These are phyloP conservation scores for Botrytis deweyae DNA, from an alignment of 2,329 filamentous ascomycete species.

Conservation along the genomic window DNA sequence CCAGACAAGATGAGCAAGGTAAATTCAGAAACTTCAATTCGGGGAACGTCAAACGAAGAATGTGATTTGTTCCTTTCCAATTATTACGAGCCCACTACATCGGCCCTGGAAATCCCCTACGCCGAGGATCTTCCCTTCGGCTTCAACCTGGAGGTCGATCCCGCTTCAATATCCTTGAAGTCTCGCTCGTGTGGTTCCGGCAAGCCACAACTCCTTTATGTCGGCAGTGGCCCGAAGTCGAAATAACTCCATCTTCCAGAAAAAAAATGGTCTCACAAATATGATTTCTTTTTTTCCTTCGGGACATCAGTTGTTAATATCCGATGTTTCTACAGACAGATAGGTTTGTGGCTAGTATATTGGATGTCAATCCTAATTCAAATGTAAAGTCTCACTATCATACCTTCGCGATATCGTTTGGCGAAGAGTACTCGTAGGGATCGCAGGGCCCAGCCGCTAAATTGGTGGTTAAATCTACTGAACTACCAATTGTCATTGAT, in stretches of 20 bases:
- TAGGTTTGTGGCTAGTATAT: background rate
- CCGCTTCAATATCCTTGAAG: background rate
- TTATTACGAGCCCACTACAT: background rate
- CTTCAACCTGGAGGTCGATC: background rate
- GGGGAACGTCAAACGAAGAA: background rate
- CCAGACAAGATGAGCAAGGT: background rate
- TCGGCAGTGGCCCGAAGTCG: background rate
- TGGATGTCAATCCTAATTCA: background rate
- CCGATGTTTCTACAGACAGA: background rate
- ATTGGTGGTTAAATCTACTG: background rate
- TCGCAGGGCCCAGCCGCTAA: background rate
- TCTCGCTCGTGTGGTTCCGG: slow-evolving; percentile 11
- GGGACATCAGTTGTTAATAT: background rate
- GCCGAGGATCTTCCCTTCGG: background rate
- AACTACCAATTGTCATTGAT: background rate
- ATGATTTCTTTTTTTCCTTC: background rate
- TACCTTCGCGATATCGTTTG: background rate
- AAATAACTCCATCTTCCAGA: background rate
- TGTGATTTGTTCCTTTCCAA: background rate
- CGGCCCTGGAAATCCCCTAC: background rate
- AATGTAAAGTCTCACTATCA: background rate
- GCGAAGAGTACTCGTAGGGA: background rate
- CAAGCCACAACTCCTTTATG: background rate
- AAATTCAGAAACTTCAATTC: background rate
- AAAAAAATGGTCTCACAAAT: background rate